Conservation (phyloP, 306 rosid species). For the Trichosanthes truncata region DNA sequence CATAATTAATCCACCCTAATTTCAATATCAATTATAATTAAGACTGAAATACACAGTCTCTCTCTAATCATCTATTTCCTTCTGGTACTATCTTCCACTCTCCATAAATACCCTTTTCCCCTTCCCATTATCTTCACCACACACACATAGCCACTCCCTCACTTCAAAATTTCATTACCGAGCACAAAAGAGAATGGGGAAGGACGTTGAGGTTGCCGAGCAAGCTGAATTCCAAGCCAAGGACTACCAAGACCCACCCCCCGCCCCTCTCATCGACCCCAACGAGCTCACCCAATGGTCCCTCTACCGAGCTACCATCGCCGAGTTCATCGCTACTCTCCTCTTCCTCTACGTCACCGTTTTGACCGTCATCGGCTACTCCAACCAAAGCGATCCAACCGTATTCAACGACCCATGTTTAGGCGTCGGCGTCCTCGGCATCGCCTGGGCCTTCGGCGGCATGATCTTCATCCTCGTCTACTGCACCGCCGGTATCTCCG, state of each 20-base stretch:
- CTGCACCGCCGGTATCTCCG: conserved; percentile 99
- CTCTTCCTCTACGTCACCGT: conserved; percentile 83
- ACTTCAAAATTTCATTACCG: too few relatives aligned
- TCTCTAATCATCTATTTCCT: neutral
- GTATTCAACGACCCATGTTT: conserved; percentile 21
- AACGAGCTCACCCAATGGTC: conserved; percentile 75
- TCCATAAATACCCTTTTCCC: conserved; percentile 45
- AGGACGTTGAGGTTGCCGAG: conserved; percentile 65
- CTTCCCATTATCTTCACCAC: neutral
- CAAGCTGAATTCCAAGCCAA: conserved; percentile 41
- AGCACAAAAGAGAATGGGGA: conserved; percentile 20
- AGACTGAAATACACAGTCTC: neutral
- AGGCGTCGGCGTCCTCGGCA: conserved; percentile 82
- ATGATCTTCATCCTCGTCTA: conserved; percentile 96
- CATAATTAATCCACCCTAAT: neutral
- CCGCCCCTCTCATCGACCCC: conserved; percentile 46
- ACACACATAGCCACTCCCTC: neutral
- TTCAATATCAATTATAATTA: neutral
- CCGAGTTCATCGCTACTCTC: conserved; percentile 86
- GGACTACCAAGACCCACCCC: conserved; percentile 91
- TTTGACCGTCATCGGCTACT: conserved; percentile 78
- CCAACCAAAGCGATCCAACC: conserved; percentile 5
- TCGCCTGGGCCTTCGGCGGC: conserved; percentile 99
- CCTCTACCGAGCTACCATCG: conserved; percentile 71
- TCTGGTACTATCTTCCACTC: conserved; percentile 16